Base-by-base conservation (phyloP, 345 rosid species). In the Corchorus capsularis region DNA sequence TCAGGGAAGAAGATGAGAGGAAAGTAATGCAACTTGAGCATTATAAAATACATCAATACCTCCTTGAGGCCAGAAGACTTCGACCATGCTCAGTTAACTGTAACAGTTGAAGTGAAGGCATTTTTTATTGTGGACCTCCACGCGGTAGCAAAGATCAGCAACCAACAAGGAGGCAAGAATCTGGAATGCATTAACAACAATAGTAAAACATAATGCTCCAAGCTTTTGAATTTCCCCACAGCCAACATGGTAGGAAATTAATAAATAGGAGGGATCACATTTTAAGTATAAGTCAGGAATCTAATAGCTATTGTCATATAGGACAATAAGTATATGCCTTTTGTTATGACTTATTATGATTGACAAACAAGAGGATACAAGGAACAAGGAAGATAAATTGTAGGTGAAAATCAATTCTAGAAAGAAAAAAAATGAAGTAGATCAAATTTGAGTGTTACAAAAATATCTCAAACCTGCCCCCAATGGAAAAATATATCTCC, bases 61-160 rank as follows among this genome's bases (percentile, higher is more conserved):
- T 91, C 85, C 96, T 86, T 4, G 97, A 89, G 45, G 96, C 94
- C 64, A 95, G 80, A 70, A 93, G 90, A 83, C 86, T 81, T 13
- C 88, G 88, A 20, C 99, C 99, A 69, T 76, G 93, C 82, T 93
- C 94, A 5, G 99, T 95, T 85, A 93, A 81, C 80, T 89, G 92
- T 85, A 95, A 89, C 59, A 93, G 83, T 83, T 91, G 98, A 69
- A 92, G 97, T 81, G 96, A 93, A 85, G 94, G 88, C 99, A 95
- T 95, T 82, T 80, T 84, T 82, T 63, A 81, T 63, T n/a, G 13
- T 41, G 69, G 41, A 45, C 62, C 65, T 49, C 67, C 57, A 32
- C 45, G 77, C 60, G 9, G 71, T 62, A 75, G 52, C 62, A 69
- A 75, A 79, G 56, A 54, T 68, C 46, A 82, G 79, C 71, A 71